A percentile compares a stretch with the other conserved stretches of the same genome.
Conservation (phyloP, 2,329 filamentous ascomycete species). For the Colletotrichum filicis region DNA sequence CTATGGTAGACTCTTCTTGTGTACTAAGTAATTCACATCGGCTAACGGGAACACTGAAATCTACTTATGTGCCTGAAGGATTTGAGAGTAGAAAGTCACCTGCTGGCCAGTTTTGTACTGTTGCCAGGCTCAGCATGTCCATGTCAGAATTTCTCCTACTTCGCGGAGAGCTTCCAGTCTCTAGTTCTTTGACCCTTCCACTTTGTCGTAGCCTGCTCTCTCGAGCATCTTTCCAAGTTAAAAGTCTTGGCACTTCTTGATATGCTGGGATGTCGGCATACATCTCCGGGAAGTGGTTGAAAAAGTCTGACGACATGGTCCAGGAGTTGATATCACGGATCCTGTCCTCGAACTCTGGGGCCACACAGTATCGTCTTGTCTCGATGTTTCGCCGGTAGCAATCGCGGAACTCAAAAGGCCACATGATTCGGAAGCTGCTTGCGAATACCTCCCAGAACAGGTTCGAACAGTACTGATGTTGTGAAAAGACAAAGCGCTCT, state of each 20-base stretch:
- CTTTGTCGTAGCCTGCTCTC: neutral
- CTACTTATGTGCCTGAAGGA: neutral
- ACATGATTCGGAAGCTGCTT: conserved; percentile 38
- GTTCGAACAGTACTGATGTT: conserved; percentile 43
- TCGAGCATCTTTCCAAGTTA: neutral
- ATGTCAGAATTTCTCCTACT: neutral
- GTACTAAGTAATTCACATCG: neutral
- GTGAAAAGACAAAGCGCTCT: conserved; percentile 42
- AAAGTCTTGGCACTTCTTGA: neutral
- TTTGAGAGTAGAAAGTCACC: neutral
- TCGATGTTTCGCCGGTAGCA: conserved; percentile 40
- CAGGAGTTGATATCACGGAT: conserved; percentile 42
- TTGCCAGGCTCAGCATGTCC: neutral
- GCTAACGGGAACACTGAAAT: neutral
- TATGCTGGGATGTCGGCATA: conserved; percentile 28
- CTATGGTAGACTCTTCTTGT: neutral
- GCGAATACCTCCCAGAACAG: conserved; percentile 41
- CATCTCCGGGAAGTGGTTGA: conserved; percentile 40
- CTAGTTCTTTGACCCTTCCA: neutral
- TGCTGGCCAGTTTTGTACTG: neutral
- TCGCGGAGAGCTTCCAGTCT: neutral
- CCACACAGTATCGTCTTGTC: conserved; percentile 37
- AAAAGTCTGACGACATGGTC: conserved; percentile 43
- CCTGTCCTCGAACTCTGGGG: conserved; percentile 38
- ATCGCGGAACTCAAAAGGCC: conserved; percentile 41